These are phyloP conservation scores for Collybia sp. DNA, from an alignment of 768 basidiomycete species.

Conservation along the genomic window DNA sequence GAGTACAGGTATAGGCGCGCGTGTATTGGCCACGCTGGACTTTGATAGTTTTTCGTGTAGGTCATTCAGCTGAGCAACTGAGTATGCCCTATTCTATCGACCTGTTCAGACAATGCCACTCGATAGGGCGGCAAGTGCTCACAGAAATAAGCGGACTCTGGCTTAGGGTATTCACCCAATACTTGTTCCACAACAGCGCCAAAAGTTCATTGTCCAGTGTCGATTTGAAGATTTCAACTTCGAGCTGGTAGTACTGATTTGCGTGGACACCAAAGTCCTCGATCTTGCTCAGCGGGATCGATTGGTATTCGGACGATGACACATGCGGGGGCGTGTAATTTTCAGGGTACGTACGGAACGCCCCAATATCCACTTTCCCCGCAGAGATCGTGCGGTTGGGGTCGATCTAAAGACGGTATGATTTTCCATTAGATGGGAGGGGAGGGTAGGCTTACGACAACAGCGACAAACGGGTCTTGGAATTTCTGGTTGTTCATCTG, in stretches of 20 bases:
- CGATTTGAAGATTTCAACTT: slow-evolving; percentile 94
- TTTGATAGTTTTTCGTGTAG: slow-evolving; percentile 85
- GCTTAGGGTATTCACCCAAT: slow-evolving; percentile 97
- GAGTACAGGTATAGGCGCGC: slow-evolving; percentile 46
- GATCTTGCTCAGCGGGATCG: slow-evolving; percentile 94
- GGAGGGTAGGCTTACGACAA: slow-evolving; percentile 62
- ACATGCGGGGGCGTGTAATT: slow-evolving; percentile 81
- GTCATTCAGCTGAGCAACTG: slow-evolving; percentile 87
- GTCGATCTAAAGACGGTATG: slow-evolving; percentile 64
- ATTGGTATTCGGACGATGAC: slow-evolving; percentile 83
- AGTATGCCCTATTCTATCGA: slow-evolving; percentile 88
- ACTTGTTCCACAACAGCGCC: slow-evolving; percentile 96
- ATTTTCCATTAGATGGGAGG: not conserved
- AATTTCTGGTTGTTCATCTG: slow-evolving; percentile 93
- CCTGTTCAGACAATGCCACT: not conserved
- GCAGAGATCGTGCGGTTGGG: slow-evolving; percentile 98
- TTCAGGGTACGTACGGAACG: slow-evolving; percentile 96
- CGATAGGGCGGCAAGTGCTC: slow-evolving; percentile 16
- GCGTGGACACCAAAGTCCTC: slow-evolving; percentile 99
- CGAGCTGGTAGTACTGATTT: slow-evolving; percentile 91
- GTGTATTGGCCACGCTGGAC: slow-evolving; percentile 48
- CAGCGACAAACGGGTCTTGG: slow-evolving; percentile 95
- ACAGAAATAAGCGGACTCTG: slow-evolving; percentile 93
- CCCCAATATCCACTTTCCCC: slow-evolving; percentile 98
- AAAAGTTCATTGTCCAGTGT: slow-evolving; percentile 83